phyloP scores from a whole-genome alignment of 2,329 filamentous ascomycete species.

The Aureobasidium namibiae region DNA sequence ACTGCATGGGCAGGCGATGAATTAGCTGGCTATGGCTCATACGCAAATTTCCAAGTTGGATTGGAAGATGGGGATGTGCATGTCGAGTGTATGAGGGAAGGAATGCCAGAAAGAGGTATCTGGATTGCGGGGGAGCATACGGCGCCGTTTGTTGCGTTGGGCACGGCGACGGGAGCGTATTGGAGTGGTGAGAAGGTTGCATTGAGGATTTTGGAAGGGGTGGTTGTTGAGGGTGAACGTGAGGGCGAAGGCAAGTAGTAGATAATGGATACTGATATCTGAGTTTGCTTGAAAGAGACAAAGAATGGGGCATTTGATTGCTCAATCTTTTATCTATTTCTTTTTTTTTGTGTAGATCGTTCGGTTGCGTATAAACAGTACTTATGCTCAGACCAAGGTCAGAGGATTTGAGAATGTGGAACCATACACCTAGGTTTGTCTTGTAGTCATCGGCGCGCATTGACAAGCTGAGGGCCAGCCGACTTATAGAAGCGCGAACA shows the following conservation, averaged over 20 bases:
- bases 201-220: slow-evolving; percentile 43
- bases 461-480: too few relatives aligned
- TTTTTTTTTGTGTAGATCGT: too few relatives aligned
- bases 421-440: too few relatives aligned
- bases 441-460: too few relatives aligned
- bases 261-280: not conserved
- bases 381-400: too few relatives aligned
- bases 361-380: too few relatives aligned
- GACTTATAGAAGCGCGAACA: too few relatives aligned
- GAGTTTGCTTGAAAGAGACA: too few relatives aligned
- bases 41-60: slow-evolving; percentile 77
- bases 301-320: too few relatives aligned
- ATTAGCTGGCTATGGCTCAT: slow-evolving; percentile 72
- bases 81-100: slow-evolving; percentile 51
- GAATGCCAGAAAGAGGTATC: slow-evolving; percentile 55
- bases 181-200: slow-evolving; percentile 81
- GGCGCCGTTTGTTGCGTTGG: slow-evolving; percentile 78
- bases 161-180: slow-evolving; percentile 83
- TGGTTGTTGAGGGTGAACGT: not conserved
- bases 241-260: not conserved
- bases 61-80: slow-evolving; percentile 62
- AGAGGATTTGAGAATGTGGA: too few relatives aligned
- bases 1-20: slow-evolving; percentile 74
- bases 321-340: too few relatives aligned
- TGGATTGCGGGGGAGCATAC: slow-evolving; percentile 92